Conservation (phyloP, 2,329 filamentous ascomycete species). For the Hypomyces perniciosus region DNA sequence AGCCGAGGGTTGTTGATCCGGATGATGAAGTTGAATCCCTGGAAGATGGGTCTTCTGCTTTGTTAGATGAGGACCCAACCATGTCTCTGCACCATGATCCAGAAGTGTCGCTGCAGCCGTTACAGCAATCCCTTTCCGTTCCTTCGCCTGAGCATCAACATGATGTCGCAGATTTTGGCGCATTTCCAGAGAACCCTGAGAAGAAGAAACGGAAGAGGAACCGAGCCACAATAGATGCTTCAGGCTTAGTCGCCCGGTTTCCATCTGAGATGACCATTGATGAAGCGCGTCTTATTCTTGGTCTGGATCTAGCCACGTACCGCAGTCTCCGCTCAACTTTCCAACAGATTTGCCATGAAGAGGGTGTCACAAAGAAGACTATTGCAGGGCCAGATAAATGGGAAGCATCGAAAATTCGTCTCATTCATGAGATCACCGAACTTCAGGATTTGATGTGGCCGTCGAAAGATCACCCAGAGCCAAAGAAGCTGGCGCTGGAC, state of each 20-base stretch:
- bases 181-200: slow-evolving; percentile 5
- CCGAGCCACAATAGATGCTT: slow-evolving; percentile 60
- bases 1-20: slow-evolving; percentile 25
- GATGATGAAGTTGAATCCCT: slow-evolving; percentile 14
- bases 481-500: slow-evolving; percentile 65
- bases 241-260: slow-evolving; percentile 66
- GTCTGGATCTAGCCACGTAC: slow-evolving; percentile 59
- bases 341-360: slow-evolving; percentile 61
- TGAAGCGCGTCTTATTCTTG: slow-evolving; percentile 66
- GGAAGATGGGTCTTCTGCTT: slow-evolving; percentile 11
- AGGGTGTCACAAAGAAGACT: slow-evolving; percentile 68
- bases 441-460: slow-evolving; percentile 56
- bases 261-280: slow-evolving; percentile 78
- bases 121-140: neutral
- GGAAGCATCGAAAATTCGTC: slow-evolving; percentile 62
- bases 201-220: slow-evolving; percentile 60
- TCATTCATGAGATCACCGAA: slow-evolving; percentile 59
- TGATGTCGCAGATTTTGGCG: neutral
- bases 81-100: neutral
- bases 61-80: slow-evolving; percentile 1
- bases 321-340: slow-evolving; percentile 60
- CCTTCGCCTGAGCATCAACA: neutral
- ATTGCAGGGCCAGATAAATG: slow-evolving; percentile 66
- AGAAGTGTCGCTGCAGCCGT: neutral
- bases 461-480: slow-evolving; percentile 51